Evolutionary conservation across 805 yeast species (phyloP).

Genomic region (Wickerhamiella brachini): DNA sequence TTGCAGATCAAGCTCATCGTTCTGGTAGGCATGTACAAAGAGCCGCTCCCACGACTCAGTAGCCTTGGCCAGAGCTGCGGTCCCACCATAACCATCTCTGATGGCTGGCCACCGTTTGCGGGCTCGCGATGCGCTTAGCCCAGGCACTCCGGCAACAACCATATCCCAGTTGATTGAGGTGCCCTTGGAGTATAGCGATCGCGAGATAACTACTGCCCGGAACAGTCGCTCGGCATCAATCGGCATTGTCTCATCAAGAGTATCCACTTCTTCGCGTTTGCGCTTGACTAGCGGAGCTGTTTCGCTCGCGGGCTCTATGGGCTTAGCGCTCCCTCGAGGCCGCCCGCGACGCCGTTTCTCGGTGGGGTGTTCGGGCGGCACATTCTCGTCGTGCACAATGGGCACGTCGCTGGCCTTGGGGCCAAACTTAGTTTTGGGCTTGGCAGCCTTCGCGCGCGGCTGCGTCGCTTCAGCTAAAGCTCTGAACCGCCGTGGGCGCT

Average conservation of each 20-base stretch:
- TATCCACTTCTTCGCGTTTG: constrained; percentile 1
- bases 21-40: constrained; percentile 43
- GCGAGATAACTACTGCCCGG: constrained; percentile 53
- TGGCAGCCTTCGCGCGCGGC: neutral
- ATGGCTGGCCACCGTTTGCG: constrained; percentile 60
- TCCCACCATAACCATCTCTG: constrained; percentile 47
- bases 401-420: constrained; percentile 1
- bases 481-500: constrained; percentile 1
- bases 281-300: neutral
- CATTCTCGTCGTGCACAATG: neutral
- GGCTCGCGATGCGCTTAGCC: constrained; percentile 31
- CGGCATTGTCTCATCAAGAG: neutral
- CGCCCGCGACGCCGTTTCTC: neutral
- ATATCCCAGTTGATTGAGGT: constrained; percentile 53
- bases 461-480: neutral
- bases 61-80: constrained; percentile 40
- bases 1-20: constrained; percentile 31
- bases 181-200: constrained; percentile 28
- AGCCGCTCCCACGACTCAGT: constrained; percentile 52
- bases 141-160: constrained; percentile 38
- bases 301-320: neutral
- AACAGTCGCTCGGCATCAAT: constrained; percentile 39
- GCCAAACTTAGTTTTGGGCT: neutral
- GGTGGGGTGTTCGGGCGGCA: neutral
- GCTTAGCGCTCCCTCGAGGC: neutral